These are phyloP conservation scores for Artemisia tridentata DNA, from an alignment of 129 eudicot genomes.

Conservation along the genomic window DNA sequence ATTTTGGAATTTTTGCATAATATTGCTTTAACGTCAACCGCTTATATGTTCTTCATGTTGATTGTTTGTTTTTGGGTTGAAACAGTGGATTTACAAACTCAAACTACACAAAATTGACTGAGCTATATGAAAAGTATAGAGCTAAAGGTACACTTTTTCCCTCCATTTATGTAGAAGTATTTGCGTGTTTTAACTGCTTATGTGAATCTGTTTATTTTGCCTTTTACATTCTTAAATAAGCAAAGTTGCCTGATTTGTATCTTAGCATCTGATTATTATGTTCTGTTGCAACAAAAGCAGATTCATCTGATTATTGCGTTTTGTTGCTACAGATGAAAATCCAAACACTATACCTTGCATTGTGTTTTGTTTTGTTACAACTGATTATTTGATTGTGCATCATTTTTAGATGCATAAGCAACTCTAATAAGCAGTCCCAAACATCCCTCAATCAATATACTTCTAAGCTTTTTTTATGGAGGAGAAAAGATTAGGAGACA, in stretches of 20 bases:
- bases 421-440: neutral
- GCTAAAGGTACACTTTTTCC: slow-evolving; percentile 57
- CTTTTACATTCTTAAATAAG: neutral
- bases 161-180: too few species aligned
- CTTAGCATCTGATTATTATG: neutral
- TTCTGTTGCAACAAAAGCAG: too few species aligned
- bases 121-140: slow-evolving; percentile 61
- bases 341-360: neutral
- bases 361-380: too few species aligned
- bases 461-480: too few species aligned
- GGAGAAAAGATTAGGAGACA: too few species aligned
- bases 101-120: slow-evolving; percentile 63
- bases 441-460: neutral
- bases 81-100: slow-evolving; percentile 71
- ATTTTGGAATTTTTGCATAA: neutral
- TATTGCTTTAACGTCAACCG: neutral
- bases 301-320: too few species aligned
- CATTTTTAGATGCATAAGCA: too few species aligned
- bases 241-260: neutral
- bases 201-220: neutral
- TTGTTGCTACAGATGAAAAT: neutral
- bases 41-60: slow-evolving; percentile 12
- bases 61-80: slow-evolving; percentile 27
- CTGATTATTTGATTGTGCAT: too few species aligned
- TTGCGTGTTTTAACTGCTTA: too few species aligned